Percentiles rank a stretch among this genome's conserved stretches.
These are phyloP conservation scores for Suillus lakei DNA, from an alignment of 768 basidiomycete genomes.

Conservation along the genomic window DNA sequence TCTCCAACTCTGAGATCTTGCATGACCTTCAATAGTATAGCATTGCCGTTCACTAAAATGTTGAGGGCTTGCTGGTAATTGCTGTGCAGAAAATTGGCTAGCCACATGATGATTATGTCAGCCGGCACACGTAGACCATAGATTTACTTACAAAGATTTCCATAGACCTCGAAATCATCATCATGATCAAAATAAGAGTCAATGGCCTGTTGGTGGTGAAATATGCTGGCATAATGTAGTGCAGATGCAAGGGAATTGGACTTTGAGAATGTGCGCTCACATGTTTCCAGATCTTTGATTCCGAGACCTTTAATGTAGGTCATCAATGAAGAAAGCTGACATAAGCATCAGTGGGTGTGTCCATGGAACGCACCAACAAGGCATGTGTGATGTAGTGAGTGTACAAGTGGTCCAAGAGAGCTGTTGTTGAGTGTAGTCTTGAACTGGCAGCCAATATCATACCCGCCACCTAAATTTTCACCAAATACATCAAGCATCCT, in stretches of 20 bases:
- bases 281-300: slow-evolving; percentile 27
- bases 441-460: slow-evolving; percentile 27
- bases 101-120: neutral
- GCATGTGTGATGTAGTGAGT: slow-evolving; percentile 8
- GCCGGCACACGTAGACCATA: neutral
- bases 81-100: slow-evolving; percentile 18
- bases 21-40: slow-evolving; percentile 9
- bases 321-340: slow-evolving; percentile 24
- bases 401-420: slow-evolving; percentile 15
- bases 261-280: slow-evolving; percentile 25
- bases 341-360: slow-evolving; percentile 8
- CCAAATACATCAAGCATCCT: slow-evolving; percentile 14
- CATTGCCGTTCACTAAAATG: slow-evolving; percentile 13
- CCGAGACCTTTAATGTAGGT: slow-evolving; percentile 20
- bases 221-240: slow-evolving; percentile 18
- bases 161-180: slow-evolving; percentile 8
- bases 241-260: slow-evolving; percentile 19
- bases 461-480: slow-evolving; percentile 12
- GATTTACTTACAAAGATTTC: slow-evolving; percentile 6
- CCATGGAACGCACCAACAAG: slow-evolving; percentile 17
- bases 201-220: slow-evolving; percentile 25
- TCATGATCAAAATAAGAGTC: slow-evolving; percentile 10
- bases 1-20: slow-evolving; percentile 12
- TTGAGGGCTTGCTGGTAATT: slow-evolving; percentile 35
- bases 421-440: slow-evolving; percentile 16